phyloP scores from a whole-genome alignment of 148 eudicot genomes.

The Dianthus caryophyllus region DNA sequence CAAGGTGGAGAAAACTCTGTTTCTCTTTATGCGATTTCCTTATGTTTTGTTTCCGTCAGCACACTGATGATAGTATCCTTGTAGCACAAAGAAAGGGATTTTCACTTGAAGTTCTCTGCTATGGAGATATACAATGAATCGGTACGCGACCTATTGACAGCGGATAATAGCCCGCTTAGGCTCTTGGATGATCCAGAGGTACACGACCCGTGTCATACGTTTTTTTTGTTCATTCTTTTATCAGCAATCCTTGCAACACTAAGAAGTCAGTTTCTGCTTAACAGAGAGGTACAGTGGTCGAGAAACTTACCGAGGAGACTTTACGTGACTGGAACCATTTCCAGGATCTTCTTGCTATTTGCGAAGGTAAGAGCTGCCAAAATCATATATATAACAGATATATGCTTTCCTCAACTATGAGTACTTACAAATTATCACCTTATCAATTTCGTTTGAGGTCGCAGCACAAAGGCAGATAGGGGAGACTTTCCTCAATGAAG shows the following conservation, averaged over 20 bases:
- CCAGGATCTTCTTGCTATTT: constrained; percentile 78
- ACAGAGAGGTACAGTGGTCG: constrained; percentile 95
- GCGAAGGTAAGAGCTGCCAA: constrained; percentile 54
- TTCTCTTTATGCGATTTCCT: not conserved
- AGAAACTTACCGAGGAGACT: constrained; percentile 85
- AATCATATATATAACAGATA: not conserved
- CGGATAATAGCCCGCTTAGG: constrained; percentile 69
- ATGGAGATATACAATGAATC: constrained; percentile 98
- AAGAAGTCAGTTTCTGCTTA: not conserved
- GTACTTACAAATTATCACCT: not conserved
- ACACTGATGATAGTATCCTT: constrained; percentile 24
- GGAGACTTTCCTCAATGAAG: constrained; percentile 79
- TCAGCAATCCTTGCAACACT: not conserved
- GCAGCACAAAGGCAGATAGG: constrained; percentile 98
- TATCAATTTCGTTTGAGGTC: constrained; percentile 18
- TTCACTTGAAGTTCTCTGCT: constrained; percentile 77
- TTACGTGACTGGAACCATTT: constrained; percentile 75
- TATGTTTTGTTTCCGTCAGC: constrained; percentile 11
- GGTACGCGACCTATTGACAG: constrained; percentile 78
- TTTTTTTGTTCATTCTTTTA: not conserved
- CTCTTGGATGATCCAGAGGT: constrained; percentile 99
- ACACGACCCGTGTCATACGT: not conserved
- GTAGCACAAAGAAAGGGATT: constrained; percentile 83
- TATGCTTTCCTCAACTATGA: constrained; percentile 4
- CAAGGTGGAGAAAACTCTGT: constrained; percentile 44